These are phyloP conservation scores for Rhizopus arrhizus DNA, from an alignment of 371 early-diverging fungal species.

Conservation along the genomic window DNA sequence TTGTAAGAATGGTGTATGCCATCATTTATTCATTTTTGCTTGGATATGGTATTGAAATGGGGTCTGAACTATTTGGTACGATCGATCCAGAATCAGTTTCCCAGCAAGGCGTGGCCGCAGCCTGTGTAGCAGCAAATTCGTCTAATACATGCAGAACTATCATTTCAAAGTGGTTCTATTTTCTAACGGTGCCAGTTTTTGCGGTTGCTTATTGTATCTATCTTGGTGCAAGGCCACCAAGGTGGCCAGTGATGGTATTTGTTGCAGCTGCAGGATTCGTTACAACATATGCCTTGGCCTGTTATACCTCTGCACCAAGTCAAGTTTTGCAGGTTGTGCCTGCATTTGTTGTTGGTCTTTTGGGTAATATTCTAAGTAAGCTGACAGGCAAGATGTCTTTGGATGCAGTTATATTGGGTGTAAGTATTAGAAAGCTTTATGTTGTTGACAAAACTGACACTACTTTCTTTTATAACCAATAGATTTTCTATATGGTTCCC, in stretches of 20 bases:
- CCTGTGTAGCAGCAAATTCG: conserved; percentile 20
- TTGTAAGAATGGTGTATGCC: conserved; percentile 79
- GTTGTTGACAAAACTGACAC: background rate
- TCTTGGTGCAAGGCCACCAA: conserved; percentile 42
- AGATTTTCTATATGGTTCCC: conserved; percentile 57
- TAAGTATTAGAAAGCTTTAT: conserved; percentile 20
- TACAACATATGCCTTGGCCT: conserved; percentile 35
- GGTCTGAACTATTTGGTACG: conserved; percentile 51
- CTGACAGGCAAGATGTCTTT: conserved; percentile 58
- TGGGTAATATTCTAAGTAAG: conserved; percentile 57
- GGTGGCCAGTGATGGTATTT: conserved; percentile 48
- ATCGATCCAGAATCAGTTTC: conserved; percentile 38
- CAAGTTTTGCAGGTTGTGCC: conserved; percentile 55
- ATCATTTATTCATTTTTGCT: conserved; percentile 77
- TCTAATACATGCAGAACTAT: conserved; percentile 33
- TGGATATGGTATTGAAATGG: conserved; percentile 80
- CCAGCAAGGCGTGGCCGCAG: conserved; percentile 14
- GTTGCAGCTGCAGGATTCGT: conserved; percentile 42
- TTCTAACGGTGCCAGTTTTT: conserved; percentile 46
- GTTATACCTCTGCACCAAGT: conserved; percentile 50
- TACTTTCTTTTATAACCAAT: background rate
- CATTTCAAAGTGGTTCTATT: conserved; percentile 34
- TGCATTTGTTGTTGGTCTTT: conserved; percentile 57
- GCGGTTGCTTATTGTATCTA: conserved; percentile 48
- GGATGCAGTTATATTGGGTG: conserved; percentile 58